Conservation (phyloP, 306 rosid genomes). For the Dryas alaskensis region DNA sequence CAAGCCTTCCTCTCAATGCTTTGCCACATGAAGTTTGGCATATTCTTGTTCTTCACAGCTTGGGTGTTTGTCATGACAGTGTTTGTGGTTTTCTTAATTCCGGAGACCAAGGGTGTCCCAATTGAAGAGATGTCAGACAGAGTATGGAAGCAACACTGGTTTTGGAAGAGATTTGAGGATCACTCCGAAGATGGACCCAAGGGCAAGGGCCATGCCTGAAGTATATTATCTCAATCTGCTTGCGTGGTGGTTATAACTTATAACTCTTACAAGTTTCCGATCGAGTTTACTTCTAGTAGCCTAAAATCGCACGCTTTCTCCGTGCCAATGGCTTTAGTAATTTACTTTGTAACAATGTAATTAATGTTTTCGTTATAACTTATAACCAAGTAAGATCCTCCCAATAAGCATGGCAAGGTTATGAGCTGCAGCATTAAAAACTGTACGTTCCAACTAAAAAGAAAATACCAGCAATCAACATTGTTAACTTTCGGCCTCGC, state of each 20-base stretch:
- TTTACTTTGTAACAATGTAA: too few relatives aligned
- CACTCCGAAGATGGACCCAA: background rate
- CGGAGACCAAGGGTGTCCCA: slow-evolving; percentile 56
- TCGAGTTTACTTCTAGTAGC: too few relatives aligned
- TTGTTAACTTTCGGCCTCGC: background rate
- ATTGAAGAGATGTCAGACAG: slow-evolving; percentile 54
- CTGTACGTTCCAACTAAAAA: slow-evolving; percentile 42
- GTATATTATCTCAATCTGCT: background rate
- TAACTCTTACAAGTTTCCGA: too few relatives aligned
- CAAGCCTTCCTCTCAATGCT: slow-evolving; percentile 60
- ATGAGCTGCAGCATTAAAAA: slow-evolving; percentile 47
- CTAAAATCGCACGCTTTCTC: too few relatives aligned
- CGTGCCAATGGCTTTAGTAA: too few relatives aligned
- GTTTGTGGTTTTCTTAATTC: slow-evolving; percentile 57
- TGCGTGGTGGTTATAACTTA: too few relatives aligned
- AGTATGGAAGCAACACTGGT: slow-evolving; percentile 57
- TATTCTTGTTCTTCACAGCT: slow-evolving; percentile 48
- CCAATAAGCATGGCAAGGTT: slow-evolving; percentile 62
- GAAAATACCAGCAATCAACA: slow-evolving; percentile 43
- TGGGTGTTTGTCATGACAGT: slow-evolving; percentile 61
- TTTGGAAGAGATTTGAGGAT: slow-evolving; percentile 47
- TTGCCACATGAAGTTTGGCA: slow-evolving; percentile 47
- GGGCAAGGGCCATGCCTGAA: slow-evolving; percentile 1
- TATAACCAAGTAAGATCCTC: slow-evolving; percentile 22
- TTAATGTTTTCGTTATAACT: too few relatives aligned